Base-by-base conservation (phyloP, 371 early-diverging fungal genomes). In the Mucor racemosus region DNA sequence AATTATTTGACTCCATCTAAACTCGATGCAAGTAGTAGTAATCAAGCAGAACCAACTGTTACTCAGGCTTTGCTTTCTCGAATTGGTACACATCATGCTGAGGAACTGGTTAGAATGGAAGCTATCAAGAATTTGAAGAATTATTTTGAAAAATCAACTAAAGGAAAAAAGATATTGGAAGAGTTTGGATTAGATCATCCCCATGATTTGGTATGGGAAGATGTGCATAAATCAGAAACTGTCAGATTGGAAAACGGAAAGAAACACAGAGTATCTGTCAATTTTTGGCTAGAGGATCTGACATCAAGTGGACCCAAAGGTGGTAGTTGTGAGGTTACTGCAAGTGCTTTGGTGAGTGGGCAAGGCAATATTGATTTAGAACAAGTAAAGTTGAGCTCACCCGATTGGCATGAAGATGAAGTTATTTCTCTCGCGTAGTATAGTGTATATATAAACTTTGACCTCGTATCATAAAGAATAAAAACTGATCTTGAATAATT, bases 241-340 rank as follows among this genome's bases (percentile, higher is more conserved):
- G 36, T 38, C 11, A 55, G 60, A 9, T 19, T 67, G 21, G 67
- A 70, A 1, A 58, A 38, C 6, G 41, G 34, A 7, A 60, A 46
- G 31, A 55, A 58, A 1, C 66, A 71, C 19, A 26, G 63, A 17
- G 60, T 79, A 1, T 48, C 68, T 19, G 53, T 76, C 6, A 64
- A 75, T 33, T 81, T 81, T 60, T 75, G 75, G 70, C 55, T 76
- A 4, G 69, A 75, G 42, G 77, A 74, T 31, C 64, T 75, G 34
- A 54, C 46, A 7, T 62, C 72, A 3, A 61, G 40, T 6, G 73
- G 72, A 0, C 67, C 72, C 15, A 58, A 71, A 9, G 75, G 78
- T 15, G 78, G 78, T 1, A 65, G 72, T 6, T 78, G 81, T 57
- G 66, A 68, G 15, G 70, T 77, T 4, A 58, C 56, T 39, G 72